These are phyloP conservation scores for Aspergillus baeticus DNA, from an alignment of 495 filamentous ascomycete species.

Conservation along the genomic window DNA sequence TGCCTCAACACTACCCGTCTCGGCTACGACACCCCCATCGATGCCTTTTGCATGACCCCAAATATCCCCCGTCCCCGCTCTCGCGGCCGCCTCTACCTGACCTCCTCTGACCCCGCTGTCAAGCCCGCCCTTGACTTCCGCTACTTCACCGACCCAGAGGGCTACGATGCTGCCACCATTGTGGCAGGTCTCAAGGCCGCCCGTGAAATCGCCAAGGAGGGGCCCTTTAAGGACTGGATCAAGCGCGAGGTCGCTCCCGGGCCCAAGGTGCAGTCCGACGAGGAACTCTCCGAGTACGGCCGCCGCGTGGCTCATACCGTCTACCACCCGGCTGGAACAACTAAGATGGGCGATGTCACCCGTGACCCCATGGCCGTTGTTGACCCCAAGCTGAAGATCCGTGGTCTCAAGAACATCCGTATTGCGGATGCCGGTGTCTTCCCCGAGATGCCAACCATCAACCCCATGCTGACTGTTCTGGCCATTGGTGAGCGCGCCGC, in stretches of 20 bases:
- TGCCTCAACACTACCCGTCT: slow-evolving; percentile 69
- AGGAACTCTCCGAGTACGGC: slow-evolving; percentile 71
- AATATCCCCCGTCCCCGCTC: slow-evolving; percentile 84
- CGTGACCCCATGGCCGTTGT: slow-evolving; percentile 66
- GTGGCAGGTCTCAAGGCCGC: slow-evolving; percentile 75
- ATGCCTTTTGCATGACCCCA: slow-evolving; percentile 90
- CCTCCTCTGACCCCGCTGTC: slow-evolving; percentile 64
- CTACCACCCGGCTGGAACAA: slow-evolving; percentile 83
- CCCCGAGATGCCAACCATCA: slow-evolving; percentile 64
- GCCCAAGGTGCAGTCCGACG: slow-evolving; percentile 63
- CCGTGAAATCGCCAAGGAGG: slow-evolving; percentile 65
- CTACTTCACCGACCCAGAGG: slow-evolving; percentile 83
- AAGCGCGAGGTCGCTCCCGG: slow-evolving; percentile 78
- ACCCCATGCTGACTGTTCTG: slow-evolving; percentile 68
- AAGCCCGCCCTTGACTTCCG: slow-evolving; percentile 84
- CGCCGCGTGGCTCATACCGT: slow-evolving; percentile 77
- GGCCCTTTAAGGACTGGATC: slow-evolving; percentile 77
- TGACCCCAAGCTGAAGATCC: slow-evolving; percentile 55
- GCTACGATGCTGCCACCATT: slow-evolving; percentile 78
- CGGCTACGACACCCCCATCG: slow-evolving; percentile 68
- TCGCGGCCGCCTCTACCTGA: slow-evolving; percentile 69
- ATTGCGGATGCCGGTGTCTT: slow-evolving; percentile 70
- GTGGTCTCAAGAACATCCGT: slow-evolving; percentile 56
- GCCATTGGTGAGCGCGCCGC: slow-evolving; percentile 63
- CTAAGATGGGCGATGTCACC: slow-evolving; percentile 74